Evolutionary conservation across 306 rosid species (phyloP).

Genomic region (Begonia loranthoides): DNA sequence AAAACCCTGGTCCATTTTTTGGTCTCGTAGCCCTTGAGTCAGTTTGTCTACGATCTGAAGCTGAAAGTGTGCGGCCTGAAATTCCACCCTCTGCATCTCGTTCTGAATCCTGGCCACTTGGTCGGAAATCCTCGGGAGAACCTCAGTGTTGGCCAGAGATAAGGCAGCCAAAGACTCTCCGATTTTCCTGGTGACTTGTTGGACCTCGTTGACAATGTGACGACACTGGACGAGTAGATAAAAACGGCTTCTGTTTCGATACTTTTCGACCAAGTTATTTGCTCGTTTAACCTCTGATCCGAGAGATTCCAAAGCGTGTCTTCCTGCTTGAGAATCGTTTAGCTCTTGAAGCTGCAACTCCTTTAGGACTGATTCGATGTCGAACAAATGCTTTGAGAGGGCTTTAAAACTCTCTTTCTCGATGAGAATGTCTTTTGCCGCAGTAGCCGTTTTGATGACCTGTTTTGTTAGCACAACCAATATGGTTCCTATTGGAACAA

Average conservation of each 20-base stretch:
- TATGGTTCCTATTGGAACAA: slow-evolving; percentile 69
- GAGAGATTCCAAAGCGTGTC: slow-evolving; percentile 51
- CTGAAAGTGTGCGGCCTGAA: slow-evolving; percentile 54
- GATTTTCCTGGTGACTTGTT: slow-evolving; percentile 59
- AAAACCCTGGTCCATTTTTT: slow-evolving; percentile 56
- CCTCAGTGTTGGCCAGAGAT: slow-evolving; percentile 51
- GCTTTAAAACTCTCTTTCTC: slow-evolving; percentile 61
- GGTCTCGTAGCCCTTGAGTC: slow-evolving; percentile 49
- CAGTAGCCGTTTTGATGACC: slow-evolving; percentile 54
- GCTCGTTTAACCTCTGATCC: slow-evolving; percentile 67
- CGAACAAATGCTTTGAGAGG: slow-evolving; percentile 50
- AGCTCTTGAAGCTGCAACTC: slow-evolving; percentile 61
- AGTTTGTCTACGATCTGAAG: slow-evolving; percentile 55
- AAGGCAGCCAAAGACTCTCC: slow-evolving; percentile 50
- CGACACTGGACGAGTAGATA: slow-evolving; percentile 59
- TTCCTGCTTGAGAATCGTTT: slow-evolving; percentile 65
- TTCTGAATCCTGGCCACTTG: slow-evolving; percentile 47
- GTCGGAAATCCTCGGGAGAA: slow-evolving; percentile 56
- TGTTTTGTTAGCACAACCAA: slow-evolving; percentile 56
- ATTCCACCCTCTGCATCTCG: slow-evolving; percentile 80
- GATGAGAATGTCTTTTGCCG: slow-evolving; percentile 53
- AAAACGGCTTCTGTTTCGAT: slow-evolving; percentile 45
- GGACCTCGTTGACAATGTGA: slow-evolving; percentile 55
- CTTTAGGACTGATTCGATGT: slow-evolving; percentile 55
- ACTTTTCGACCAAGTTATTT: slow-evolving; percentile 53